These are phyloP conservation scores for Aspergillus felis DNA, from an alignment of 2,329 filamentous ascomycete genomes.

Conservation along the genomic window DNA sequence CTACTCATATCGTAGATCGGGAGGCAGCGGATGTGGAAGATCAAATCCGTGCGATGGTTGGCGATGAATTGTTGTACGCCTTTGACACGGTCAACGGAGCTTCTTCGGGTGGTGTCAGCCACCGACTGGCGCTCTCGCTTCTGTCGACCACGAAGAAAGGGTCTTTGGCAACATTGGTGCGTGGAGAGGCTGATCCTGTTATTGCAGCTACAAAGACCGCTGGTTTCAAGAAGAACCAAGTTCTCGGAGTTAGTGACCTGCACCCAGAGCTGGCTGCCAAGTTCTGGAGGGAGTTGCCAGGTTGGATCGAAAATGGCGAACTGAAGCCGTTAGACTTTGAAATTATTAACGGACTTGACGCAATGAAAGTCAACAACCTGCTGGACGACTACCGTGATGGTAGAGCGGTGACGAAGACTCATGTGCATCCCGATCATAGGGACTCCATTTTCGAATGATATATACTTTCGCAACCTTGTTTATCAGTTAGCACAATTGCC, in stretches of 20 bases:
- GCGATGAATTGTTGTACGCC: constrained; percentile 39
- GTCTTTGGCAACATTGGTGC: constrained; percentile 23
- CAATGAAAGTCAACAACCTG: constrained; percentile 33
- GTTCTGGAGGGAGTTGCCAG: constrained; percentile 31
- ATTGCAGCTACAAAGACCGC: constrained; percentile 29
- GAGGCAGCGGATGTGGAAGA: constrained; percentile 26
- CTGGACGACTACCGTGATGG: constrained; percentile 39
- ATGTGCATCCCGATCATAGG: not conserved
- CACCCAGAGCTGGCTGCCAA: constrained; percentile 23
- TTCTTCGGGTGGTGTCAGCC: constrained; percentile 6
- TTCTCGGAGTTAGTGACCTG: constrained; percentile 23
- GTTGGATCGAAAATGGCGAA: constrained; percentile 27
- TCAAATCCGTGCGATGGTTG: constrained; percentile 34
- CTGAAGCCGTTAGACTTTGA: constrained; percentile 28
- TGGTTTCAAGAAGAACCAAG: constrained; percentile 27
- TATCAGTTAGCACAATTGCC: too few relatives aligned
- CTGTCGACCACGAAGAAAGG: constrained; percentile 37
- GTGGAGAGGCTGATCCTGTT: constrained; percentile 19
- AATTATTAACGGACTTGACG: constrained; percentile 31
- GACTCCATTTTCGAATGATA: too few relatives aligned
- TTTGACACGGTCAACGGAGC: constrained; percentile 32
- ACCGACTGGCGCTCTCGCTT: constrained; percentile 29
- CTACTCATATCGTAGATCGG: constrained; percentile 43
- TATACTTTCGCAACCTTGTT: too few relatives aligned
- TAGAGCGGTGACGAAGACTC: constrained; percentile 5